Conservation (phyloP, 768 basidiomycete species). For the Naganishia randhawae region DNA sequence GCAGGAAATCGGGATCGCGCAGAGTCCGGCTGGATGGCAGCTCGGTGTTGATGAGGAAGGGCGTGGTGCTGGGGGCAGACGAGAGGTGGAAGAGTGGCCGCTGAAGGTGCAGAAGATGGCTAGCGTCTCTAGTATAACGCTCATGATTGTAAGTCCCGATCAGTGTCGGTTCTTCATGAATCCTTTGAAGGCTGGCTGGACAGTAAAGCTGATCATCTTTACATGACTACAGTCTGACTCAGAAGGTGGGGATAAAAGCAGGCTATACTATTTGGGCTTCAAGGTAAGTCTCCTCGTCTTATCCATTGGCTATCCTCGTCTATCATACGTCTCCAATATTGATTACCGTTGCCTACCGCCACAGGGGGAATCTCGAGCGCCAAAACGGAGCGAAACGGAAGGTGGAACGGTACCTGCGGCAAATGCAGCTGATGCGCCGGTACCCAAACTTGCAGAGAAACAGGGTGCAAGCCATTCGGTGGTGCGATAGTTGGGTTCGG, state of each 20-base stretch:
- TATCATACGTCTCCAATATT: not conserved
- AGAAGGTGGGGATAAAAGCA: conserved; percentile 54
- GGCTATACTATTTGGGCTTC: conserved; percentile 78
- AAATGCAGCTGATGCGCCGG: conserved; percentile 66
- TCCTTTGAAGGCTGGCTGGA: not conserved
- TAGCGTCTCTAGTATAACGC: conserved; percentile 44
- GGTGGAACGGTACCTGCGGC: conserved; percentile 71
- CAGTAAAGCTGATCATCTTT: not conserved
- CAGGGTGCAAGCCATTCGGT: conserved; percentile 41
- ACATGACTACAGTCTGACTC: conserved; percentile 32
- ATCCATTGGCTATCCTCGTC: not conserved
- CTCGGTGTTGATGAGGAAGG: conserved; percentile 35
- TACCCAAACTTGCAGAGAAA: conserved; percentile 50
- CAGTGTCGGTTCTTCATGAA: not conserved
- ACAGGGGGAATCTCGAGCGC: conserved; percentile 34
- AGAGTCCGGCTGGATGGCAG: conserved; percentile 28
- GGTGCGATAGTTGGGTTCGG: conserved; percentile 6
- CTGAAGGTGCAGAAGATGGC: conserved; percentile 50
- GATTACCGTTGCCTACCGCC: not conserved
- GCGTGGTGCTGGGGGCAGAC: conserved; percentile 34
- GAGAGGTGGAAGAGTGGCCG: conserved; percentile 49
- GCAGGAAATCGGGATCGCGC: conserved; percentile 44
- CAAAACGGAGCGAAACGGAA: conserved; percentile 63
- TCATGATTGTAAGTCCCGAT: conserved; percentile 42
- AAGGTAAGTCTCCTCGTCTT: conserved; percentile 64